These are phyloP conservation scores for Pinguiococcus pyrenoidosus DNA, from an alignment of 108 stramenopile species.

Conservation along the genomic window DNA sequence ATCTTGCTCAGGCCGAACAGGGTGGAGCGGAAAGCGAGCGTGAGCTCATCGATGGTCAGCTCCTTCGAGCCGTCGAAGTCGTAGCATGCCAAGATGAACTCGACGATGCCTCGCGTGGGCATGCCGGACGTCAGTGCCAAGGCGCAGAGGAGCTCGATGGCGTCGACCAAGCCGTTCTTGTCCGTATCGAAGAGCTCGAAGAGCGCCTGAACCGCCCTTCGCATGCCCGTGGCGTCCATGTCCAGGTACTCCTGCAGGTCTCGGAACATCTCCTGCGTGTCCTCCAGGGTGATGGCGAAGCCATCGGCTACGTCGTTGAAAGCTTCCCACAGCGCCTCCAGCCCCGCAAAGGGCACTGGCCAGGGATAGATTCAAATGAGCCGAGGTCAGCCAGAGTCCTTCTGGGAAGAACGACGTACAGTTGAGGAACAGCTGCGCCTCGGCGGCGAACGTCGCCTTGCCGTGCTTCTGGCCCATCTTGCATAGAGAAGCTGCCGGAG, in stretches of 20 bases:
- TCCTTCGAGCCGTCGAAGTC: slow-evolving; percentile 39
- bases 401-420: not conserved
- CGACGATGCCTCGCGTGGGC: slow-evolving; percentile 9
- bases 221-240: slow-evolving; percentile 4
- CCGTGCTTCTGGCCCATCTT: slow-evolving; percentile 15
- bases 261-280: slow-evolving; percentile 18
- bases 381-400: not conserved
- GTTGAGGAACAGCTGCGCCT: slow-evolving; percentile 12
- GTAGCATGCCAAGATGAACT: slow-evolving; percentile 32
- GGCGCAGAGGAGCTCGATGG: slow-evolving; percentile 34
- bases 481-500: too few relatives aligned
- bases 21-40: slow-evolving; percentile 33
- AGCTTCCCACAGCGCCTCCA: slow-evolving; percentile 31
- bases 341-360: slow-evolving; percentile 1
- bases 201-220: slow-evolving; percentile 4
- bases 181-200: slow-evolving; percentile 33
- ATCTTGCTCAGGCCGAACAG: slow-evolving; percentile 42
- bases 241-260: slow-evolving; percentile 27
- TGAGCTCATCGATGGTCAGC: slow-evolving; percentile 43
- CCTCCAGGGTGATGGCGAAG: slow-evolving; percentile 37
- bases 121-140: slow-evolving; percentile 15
- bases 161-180: slow-evolving; percentile 34
- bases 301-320: slow-evolving; percentile 52
- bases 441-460: slow-evolving; percentile 10
- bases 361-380: not conserved